These are phyloP conservation scores for Tuber indicum DNA, from an alignment of 495 filamentous ascomycete species.

Conservation along the genomic window DNA sequence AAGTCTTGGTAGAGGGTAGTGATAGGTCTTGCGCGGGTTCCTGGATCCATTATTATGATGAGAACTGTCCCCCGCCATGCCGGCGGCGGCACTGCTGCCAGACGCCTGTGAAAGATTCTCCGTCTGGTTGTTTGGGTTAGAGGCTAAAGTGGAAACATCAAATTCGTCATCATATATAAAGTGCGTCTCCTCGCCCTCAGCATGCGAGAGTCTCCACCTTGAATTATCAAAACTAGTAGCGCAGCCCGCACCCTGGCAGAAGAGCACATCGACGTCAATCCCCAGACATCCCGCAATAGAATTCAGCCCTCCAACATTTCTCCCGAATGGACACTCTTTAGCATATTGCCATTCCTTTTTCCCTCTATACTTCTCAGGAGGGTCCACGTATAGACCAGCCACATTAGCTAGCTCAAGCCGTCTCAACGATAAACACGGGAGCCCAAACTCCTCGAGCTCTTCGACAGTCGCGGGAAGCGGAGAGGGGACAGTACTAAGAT, in stretches of 20 bases:
- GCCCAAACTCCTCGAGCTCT: slow-evolving; percentile 33
- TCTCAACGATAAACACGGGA: slow-evolving; percentile 35
- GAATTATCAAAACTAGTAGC: slow-evolving; percentile 32
- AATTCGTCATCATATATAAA: slow-evolving; percentile 22
- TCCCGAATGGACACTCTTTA: slow-evolving; percentile 26
- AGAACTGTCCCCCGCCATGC: not conserved
- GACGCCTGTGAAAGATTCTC: slow-evolving; percentile 25
- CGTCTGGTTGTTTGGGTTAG: slow-evolving; percentile 15
- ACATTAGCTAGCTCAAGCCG: slow-evolving; percentile 36
- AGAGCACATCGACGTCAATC: slow-evolving; percentile 36
- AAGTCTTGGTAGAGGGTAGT: slow-evolving; percentile 33
- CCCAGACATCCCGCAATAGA: slow-evolving; percentile 37
- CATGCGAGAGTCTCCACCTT: slow-evolving; percentile 33
- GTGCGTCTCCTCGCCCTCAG: slow-evolving; percentile 25
- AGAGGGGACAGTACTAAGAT: slow-evolving; percentile 34
- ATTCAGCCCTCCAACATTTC: slow-evolving; percentile 28
- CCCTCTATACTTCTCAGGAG: slow-evolving; percentile 27
- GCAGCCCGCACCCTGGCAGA: slow-evolving; percentile 37
- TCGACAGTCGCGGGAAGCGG: slow-evolving; percentile 35
- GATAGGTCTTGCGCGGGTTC: slow-evolving; percentile 32
- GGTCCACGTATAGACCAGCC: slow-evolving; percentile 26
- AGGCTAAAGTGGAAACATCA: slow-evolving; percentile 26
- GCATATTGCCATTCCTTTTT: slow-evolving; percentile 35
- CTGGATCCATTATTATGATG: slow-evolving; percentile 15
- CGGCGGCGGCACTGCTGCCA: not conserved